Base-by-base conservation (phyloP, 2,329 filamentous ascomycete genomes). In the Penicillium hesseltinei region DNA sequence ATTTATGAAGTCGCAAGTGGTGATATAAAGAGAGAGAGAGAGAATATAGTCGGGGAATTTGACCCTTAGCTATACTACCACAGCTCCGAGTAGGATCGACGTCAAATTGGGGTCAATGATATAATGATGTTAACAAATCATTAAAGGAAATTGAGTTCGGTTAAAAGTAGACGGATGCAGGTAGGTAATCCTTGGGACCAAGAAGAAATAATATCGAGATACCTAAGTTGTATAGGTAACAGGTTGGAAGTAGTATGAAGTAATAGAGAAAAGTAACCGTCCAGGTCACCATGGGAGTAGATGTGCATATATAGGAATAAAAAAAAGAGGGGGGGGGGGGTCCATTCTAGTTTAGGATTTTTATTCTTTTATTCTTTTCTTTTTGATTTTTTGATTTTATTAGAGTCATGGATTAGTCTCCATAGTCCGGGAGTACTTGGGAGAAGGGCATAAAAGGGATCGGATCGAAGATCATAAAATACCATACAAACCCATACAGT, bases 51-150 rank as follows among this genome's bases (percentile, higher is more conserved):
- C 11, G 43, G 48, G 51, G n/a, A 46, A 31, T 51, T 51, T 53
- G 40, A 44, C 54, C 52, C 51, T 43, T 46, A 65, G 62, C 59
- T 65, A 64, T 65, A 64, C 59, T 65, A 64, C 59, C 66, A 33
- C 65, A 49, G 47, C 60, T 62, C 56, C 62, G 33, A 59, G 53
- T n/a, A 54, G 58, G 57, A 64, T 62, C 65, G 63, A 66, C 65
- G 65, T 67, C 63, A 67, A 67, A 64, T 57, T 57, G 63, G 48
- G 42, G 58, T 66, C 62, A 59, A 67, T 66, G 65, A 66, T 67
- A 64, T 67, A 62, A 67, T 66, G 58, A 65, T 63, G 63, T 63
- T 44, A 36, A 31, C 25, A 42, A 27, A 27, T 31, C 23, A 43
- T 35, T 29, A 4, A 38, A 29, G n/a, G 49, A 19, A 52, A 62